Conservation (phyloP, 2,329 filamentous ascomycete species). For the Aureobasidium sp. region DNA sequence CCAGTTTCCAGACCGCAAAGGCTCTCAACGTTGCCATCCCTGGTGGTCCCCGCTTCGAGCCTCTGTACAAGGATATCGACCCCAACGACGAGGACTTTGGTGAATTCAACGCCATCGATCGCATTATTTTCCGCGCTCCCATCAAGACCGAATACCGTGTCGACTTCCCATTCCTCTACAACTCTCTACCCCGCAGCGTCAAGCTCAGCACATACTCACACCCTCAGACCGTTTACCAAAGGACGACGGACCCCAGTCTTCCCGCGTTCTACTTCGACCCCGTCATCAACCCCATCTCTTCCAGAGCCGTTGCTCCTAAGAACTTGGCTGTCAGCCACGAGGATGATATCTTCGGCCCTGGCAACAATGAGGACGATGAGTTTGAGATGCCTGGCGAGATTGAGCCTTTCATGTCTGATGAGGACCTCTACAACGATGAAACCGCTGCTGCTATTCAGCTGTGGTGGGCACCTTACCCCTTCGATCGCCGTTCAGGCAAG, state of each 20-base stretch:
- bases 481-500: conserved; percentile 83
- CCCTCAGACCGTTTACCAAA: conserved; percentile 85
- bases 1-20: conserved; percentile 93
- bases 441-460: conserved; percentile 85
- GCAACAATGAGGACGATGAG: conserved; percentile 51
- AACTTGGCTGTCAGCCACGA: conserved; percentile 89
- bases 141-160: conserved; percentile 95
- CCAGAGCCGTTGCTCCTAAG: conserved; percentile 87
- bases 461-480: conserved; percentile 98
- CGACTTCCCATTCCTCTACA: conserved; percentile 90
- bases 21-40: conserved; percentile 94
- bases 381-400: conserved; percentile 74
- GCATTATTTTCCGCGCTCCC: conserved; percentile 94
- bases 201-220: conserved; percentile 89
- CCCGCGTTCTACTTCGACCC: conserved; percentile 97
- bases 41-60: conserved; percentile 94
- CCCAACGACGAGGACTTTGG: conserved; percentile 99
- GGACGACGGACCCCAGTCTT: conserved; percentile 76
- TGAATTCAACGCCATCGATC: conserved; percentile 98
- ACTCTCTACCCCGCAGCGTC: conserved; percentile 89
- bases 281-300: conserved; percentile 96
- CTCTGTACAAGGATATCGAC: conserved; percentile 96
- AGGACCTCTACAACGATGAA: conserved; percentile 80
- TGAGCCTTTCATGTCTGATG: conserved; percentile 82
- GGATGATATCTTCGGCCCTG: conserved; percentile 81